Percentiles rank a stretch among this genome's conserved stretches.
Conservation (phyloP, 2,329 filamentous ascomycete genomes). For the Aspergillus sp. region DNA sequence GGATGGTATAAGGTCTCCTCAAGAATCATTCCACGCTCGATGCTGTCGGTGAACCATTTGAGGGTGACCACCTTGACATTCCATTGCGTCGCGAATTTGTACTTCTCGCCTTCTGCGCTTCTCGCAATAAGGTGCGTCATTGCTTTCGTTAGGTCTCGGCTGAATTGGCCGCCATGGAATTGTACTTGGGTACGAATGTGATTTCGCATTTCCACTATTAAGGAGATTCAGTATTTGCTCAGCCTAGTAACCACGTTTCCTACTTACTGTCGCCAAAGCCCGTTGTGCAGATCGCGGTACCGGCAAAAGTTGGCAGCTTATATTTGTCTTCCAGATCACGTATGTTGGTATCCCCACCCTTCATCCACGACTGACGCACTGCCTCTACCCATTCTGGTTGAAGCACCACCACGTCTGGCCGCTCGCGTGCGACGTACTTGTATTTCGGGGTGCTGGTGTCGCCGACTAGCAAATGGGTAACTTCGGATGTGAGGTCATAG, state of each 20-base stretch:
- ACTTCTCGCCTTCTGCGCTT: conserved; percentile 82
- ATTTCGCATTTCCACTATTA: conserved; percentile 62
- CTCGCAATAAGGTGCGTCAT: conserved; percentile 87
- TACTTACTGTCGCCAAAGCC: conserved; percentile 65
- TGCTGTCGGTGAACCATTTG: conserved; percentile 82
- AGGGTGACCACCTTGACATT: conserved; percentile 73
- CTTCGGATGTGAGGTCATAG: conserved; percentile 90
- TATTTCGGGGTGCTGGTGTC: conserved; percentile 91
- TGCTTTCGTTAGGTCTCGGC: conserved; percentile 78
- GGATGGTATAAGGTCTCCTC: conserved; percentile 86
- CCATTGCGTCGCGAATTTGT: conserved; percentile 82
- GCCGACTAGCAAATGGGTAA: conserved; percentile 91
- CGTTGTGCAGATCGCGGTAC: conserved; percentile 66
- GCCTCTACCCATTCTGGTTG: conserved; percentile 81
- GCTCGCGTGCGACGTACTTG: conserved; percentile 85
- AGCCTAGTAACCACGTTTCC: not conserved
- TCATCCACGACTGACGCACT: conserved; percentile 75
- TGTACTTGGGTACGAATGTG: conserved; percentile 67
- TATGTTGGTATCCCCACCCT: conserved; percentile 73
- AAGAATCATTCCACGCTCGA: conserved; percentile 84
- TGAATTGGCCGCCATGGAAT: conserved; percentile 76
- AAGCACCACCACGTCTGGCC: conserved; percentile 82
- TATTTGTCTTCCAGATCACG: conserved; percentile 63
- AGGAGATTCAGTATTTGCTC: not conserved
- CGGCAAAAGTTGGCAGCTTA: conserved; percentile 45